Evolutionary conservation across 2,329 filamentous ascomycete species (phyloP), one percentile per base, ranked within the genome.

Genomic region (Chrysosporium queenslandicum): DNA sequence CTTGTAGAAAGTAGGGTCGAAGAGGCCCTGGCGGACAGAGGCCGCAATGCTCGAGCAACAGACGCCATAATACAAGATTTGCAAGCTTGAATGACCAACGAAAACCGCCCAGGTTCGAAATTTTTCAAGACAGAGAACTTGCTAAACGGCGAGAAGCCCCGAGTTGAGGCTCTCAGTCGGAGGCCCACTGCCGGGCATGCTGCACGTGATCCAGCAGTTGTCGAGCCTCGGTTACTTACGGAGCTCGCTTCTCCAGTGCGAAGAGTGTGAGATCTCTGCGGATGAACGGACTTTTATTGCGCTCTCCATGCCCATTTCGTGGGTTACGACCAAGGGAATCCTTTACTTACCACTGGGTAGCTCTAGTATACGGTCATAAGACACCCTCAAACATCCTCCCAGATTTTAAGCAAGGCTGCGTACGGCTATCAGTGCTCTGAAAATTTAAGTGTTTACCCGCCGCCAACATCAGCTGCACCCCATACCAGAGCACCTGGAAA

Each of bases 11-110:
- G 66, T 53, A 69, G 59, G 46, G 68, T 64, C 21, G 56, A 60
- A 51, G 66, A 58, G 55, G 63, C 58, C 57, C 65, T 67, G 59
- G 68, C 68, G 58, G 68, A 70, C 60, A 71, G 63, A 48, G 74
- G 72, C 55, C 74, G 71, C 61, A 76, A 60, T 16, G 66, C 65
- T 59, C 72, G 74, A 53, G 68, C 65, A 58, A 77, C 66, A 43
- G 73, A 72, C 52, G 74, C 72, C 75, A 78, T 78, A 47, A 46
- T 64, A 57, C 9, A 20, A 42, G 12, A 39, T 39, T 32, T 7
- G 9, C 32, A 53, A 32, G 34, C 14, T 41, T 16, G 3, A 36
- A 27, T 7, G 21, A 8, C 5, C 27, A 25, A 9, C 3, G 18
- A 25, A 21, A 29, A 29, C 6, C 37, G 23, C 25, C n/a, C 37